Evolutionary conservation across 2,329 filamentous ascomycete genomes (phyloP).

Genomic region (Teratosphaeria zuluensis): DNA sequence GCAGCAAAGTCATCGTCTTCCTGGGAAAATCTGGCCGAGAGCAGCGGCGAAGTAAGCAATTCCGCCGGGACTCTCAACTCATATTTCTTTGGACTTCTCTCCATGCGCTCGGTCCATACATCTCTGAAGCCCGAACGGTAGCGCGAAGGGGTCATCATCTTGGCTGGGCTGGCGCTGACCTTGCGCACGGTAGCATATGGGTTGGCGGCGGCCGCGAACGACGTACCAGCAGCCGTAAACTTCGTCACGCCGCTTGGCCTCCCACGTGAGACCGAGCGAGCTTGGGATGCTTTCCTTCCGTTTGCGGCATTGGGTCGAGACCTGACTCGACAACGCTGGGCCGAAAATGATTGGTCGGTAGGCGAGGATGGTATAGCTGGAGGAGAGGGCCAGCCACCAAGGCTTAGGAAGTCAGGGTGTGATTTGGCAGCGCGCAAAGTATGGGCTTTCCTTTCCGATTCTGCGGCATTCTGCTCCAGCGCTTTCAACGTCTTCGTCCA

Average conservation of each 20-base stretch:
- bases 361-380: constrained; percentile 21
- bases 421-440: constrained; percentile 20
- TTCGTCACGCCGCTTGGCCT: constrained; percentile 23
- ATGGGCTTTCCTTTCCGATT: constrained; percentile 35
- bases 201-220: constrained; percentile 5
- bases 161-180: constrained; percentile 29
- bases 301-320: constrained; percentile 19
- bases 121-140: constrained; percentile 35
- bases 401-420: constrained; percentile 27
- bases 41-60: constrained; percentile 36
- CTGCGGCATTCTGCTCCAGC: constrained; percentile 41
- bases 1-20: constrained; percentile 29
- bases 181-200: constrained; percentile 21
- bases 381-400: constrained; percentile 26
- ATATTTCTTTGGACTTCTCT: constrained; percentile 36
- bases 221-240: constrained; percentile 9
- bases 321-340: constrained; percentile 14
- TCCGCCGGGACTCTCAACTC: constrained; percentile 38
- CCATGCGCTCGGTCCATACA: constrained; percentile 45
- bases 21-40: constrained; percentile 33
- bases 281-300: constrained; percentile 19
- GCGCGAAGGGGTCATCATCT: constrained; percentile 47
- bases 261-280: constrained; percentile 24
- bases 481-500: constrained; percentile 46
- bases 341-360: constrained; percentile 20